Evolutionary conservation across 169 alveolate species (phyloP), one percentile per base, ranked within the genome.

Genomic region (Babesia ovis): DNA sequence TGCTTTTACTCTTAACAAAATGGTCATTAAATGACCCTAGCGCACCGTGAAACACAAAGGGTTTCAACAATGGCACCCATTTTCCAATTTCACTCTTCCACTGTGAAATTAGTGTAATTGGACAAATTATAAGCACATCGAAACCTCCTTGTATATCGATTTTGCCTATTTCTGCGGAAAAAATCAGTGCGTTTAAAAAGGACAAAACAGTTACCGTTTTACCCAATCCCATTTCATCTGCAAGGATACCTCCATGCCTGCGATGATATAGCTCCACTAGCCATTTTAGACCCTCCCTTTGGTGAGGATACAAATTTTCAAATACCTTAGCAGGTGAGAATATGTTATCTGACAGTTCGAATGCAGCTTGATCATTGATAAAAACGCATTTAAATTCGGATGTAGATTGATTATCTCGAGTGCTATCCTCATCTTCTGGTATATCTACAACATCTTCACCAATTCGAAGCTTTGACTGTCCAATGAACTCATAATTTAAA

Each of bases 161-260:
- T 27, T 16, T 46, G 12, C 66, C 51, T n/a, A 46, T 31, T 25
- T 73, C 68, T 14, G 31, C 34, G 4, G 83, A 80, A 50, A 77
- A 77, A 3, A 62, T 60, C n/a, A 58, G 45, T 9, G 85, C 68
- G 50, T 67, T 64, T 27, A 81, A 43, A 42, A 70, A 50, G 3
- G 86, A 56, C 37, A 72, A 48, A 4, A 81, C 35, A 18, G 86
- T 67, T 27, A 61, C 53, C n/a, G 85, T 67, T 53, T 68, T 81
- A 8, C 85, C 96, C 92, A 92, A 84, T 3, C 96, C 96, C 96
- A 92, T 92, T 62, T 92, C 96, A 83, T 92, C 96, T 2, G 96
- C 96, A 20, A 92, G 68, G 29, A 92, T 81, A 16, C 89, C 89
- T 18, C 89, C 89, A 53, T 48, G 70, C 35, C 55, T 73, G 27